Base-by-base conservation (phyloP, 805 yeast genomes). In the Zygosaccharomyces gambellarensis region DNA sequence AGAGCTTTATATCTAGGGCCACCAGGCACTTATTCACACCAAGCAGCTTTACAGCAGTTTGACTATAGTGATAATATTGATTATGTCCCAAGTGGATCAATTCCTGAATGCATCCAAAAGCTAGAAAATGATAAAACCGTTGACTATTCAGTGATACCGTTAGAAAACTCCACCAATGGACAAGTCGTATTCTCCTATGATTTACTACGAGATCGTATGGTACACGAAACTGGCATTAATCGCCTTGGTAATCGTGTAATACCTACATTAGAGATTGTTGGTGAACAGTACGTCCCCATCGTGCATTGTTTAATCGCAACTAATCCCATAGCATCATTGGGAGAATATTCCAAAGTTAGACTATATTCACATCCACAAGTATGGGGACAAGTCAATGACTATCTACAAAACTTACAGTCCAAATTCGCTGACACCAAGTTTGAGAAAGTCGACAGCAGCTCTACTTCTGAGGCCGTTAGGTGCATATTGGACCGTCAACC, bases 321-420 rank as follows among this genome's bases (percentile, higher is more conserved):
- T 0, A 34, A 71, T 5, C 83, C 52, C 68, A 83, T 54, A 10
- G 43, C 62, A 41, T 73, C 72, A 30, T 56, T 84, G 3, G 54
- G 64, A 1, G 44, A 49, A 11, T 58, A 51, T 23, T 64, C 76
- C 12, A 64, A 74, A 11, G 76, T 90, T 45, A 78, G 74, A 29
- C 77, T 92, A 17, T 87, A 87, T 69, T 87, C 97, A 3, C 99
- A 92, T 68, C 97, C 99, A 1, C 99, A 92, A 66, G 99, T 90
- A 0, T 92, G 99, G 99, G 95, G 97, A 8, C 99, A 92, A 64
- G 83, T 87, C 44, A 71, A 76, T 2, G 64, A 71, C 21, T 94
- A 87, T 71, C 63, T 86, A 38, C 62, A 71, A 11, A 45, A 51
- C 54, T 53, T 71, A 62, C 50, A 61, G 36, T 48, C 63, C 11